Evolutionary conservation across 2,329 filamentous ascomycete genomes (phyloP), one percentile per base, ranked within the genome.

Genomic region (Fusarium phyllophilum): DNA sequence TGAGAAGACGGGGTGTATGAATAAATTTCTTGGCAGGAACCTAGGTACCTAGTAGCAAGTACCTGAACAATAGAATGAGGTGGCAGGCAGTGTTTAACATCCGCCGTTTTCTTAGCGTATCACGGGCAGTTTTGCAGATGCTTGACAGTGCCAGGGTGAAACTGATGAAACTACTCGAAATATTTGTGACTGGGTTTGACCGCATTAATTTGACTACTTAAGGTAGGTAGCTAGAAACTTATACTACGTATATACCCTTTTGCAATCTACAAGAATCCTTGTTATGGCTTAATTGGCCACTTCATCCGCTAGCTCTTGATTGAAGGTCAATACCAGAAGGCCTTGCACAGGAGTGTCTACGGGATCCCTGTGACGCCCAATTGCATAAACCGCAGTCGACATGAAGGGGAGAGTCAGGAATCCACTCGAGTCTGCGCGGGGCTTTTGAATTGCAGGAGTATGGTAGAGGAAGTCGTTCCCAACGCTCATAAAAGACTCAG

Each of bases 391-490:
- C 14, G 62, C 51, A 20, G 71, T 72, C 24, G 58, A 73, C 64
- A 77, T 54, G 49, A 76, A 76, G 11, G 67, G 72, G 17, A 75
- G 60, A 41, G 62, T 75, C 41, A 76, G 44, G 41, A 66, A 57
- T 24, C 74, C 74, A 26, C 48, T 51, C 29, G 58, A 22, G 45
- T 74, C 71, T 26, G 64, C 44, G 10, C 69, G 64, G 31, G 73
- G 74, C 39, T 72, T 73, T 31, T 69, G 73, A 38, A 58, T 15
- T 29, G 29, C 45, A 22, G 45, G 45, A 11, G 45, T 48, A 48
- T 31, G 45, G 45, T 22, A 48, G 18, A 48, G 45, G 45, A 31
- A 48, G 26, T 48, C 26, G 29, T 48, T 29, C 45, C 45, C 45
- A 15, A 48, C 26, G 26, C 10, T 31, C 10, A 48, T 14, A 15